Percentiles rank a stretch among this genome's conserved stretches.
These are phyloP conservation scores for Peniophora sp. DNA, from an alignment of 1,284 basidiomycete genomes.

Conservation along the genomic window DNA sequence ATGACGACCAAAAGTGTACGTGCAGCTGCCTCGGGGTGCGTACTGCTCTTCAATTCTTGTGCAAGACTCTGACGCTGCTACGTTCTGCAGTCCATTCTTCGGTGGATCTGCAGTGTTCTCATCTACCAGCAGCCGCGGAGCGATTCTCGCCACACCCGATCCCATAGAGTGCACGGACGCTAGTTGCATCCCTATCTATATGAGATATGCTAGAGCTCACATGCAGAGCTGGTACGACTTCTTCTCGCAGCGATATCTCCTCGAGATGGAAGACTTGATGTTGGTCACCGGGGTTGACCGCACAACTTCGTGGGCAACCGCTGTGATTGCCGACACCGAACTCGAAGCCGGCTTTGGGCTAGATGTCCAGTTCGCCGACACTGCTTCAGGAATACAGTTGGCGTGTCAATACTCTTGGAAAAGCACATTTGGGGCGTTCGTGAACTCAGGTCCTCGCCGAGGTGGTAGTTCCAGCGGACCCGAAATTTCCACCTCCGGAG, in stretches of 20 bases:
- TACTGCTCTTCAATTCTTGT: neutral
- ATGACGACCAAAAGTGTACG: neutral
- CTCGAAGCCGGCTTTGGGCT: neutral
- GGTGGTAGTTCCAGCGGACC: neutral
- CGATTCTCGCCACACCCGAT: constrained; percentile 3
- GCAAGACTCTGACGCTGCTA: neutral
- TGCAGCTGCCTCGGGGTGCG: neutral
- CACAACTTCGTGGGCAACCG: constrained; percentile 4
- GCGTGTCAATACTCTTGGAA: neutral
- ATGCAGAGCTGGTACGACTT: constrained; percentile 4
- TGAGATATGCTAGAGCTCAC: neutral
- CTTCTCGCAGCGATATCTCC: neutral
- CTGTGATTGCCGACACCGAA: neutral
- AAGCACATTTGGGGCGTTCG: neutral
- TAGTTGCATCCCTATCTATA: neutral
- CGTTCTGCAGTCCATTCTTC: neutral
- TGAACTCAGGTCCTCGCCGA: constrained; percentile 1
- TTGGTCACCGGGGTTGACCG: constrained; percentile 7
- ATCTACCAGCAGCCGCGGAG: neutral
- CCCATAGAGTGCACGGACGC: neutral
- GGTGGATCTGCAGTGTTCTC: neutral
- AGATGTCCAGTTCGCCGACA: neutral
- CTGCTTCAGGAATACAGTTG: neutral
- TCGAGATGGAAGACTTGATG: constrained; percentile 7
- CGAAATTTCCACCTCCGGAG: neutral